phyloP scores from a whole-genome alignment of 805 yeast genomes.

The Diddensiella santjacobensis region DNA sequence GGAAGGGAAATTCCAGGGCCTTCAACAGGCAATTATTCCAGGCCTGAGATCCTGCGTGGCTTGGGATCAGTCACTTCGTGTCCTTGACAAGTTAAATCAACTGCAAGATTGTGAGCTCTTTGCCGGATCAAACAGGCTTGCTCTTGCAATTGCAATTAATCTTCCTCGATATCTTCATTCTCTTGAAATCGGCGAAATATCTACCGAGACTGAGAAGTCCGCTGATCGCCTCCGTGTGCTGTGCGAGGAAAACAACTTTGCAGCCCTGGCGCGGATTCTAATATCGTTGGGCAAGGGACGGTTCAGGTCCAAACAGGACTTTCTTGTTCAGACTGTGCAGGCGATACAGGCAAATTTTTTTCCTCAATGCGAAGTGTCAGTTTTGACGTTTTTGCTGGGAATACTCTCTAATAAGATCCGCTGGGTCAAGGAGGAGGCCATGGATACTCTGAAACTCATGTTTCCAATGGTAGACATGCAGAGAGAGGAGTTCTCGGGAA shows the following conservation, averaged over 20 bases:
- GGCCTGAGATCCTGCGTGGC: constrained; percentile 83
- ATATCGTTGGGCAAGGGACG: constrained; percentile 71
- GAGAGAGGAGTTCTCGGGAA: constrained; percentile 74
- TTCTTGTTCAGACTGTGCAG: constrained; percentile 72
- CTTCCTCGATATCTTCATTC: constrained; percentile 84
- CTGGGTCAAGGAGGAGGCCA: constrained; percentile 79
- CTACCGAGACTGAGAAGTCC: constrained; percentile 48
- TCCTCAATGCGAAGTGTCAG: constrained; percentile 68
- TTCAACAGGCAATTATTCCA: constrained; percentile 71
- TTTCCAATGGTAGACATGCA: constrained; percentile 76
- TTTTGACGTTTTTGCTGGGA: constrained; percentile 73
- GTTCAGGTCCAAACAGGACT: constrained; percentile 88
- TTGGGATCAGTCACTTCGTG: constrained; percentile 68
- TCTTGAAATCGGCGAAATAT: constrained; percentile 49
- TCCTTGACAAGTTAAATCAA: constrained; percentile 66
- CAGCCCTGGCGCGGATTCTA: constrained; percentile 64
- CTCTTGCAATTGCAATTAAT: constrained; percentile 71
- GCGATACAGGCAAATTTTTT: constrained; percentile 67
- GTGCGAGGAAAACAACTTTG: constrained; percentile 50
- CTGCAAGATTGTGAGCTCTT: constrained; percentile 71
- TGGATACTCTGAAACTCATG: constrained; percentile 68
- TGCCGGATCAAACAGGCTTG: constrained; percentile 60
- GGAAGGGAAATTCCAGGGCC: constrained; percentile 92
- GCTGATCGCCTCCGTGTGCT: constrained; percentile 56
- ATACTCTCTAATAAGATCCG: constrained; percentile 67